Evolutionary conservation across 129 eudicot genomes (phyloP), one percentile per base, ranked within the genome.

Genomic region (sunflower (Helianthus annuus)): DNA sequence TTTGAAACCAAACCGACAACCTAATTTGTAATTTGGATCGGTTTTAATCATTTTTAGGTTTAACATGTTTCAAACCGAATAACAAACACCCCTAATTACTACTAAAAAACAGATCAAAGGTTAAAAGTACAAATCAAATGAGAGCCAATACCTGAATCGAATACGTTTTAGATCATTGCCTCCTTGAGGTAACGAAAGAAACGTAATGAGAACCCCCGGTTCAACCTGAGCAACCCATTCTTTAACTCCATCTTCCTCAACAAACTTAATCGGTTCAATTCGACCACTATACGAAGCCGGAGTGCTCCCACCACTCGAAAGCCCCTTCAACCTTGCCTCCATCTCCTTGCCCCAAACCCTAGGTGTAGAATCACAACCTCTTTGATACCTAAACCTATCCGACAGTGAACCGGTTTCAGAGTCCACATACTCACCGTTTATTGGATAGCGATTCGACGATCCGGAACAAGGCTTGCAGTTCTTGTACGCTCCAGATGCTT

Each of bases 181-280:
- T 63, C 91, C 91, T 15, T 84, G 78, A 19, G 91, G 87, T 66
- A 92, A 77, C 2, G 96, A 86, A 69, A 86, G 82, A 51, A 92
- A 92, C 1, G 97, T 92, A 56, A 92, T 92, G n/a, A 88, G 70
- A 64, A 92, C 96, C 10, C 97, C 96, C 9, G 97, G 97, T 79
- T 92, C 97, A 17, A 92, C 96, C 76, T 92, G 97, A 68, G 96
- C 97, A 69, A 88, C 92, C 97, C 97, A 92, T 72, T 92, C 97
- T 73, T 88, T 91, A 12, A 83, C 81, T 82, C 84, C 91, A 27
- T 88, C 96, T 56, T 92, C 97, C 75, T 84, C 96, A 51, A 86
- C 64, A 44, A 88, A 88, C 86, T 83, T 84, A 11, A 86, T 83
- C 5, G 97, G 85, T 58, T 92, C 97, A 6, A 85, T 86, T 45